Percentiles rank a stretch among this genome's conserved stretches.
Evolutionary conservation across 2,329 filamentous ascomycete genomes (phyloP).

Genomic region (Blumeria graminis): DNA sequence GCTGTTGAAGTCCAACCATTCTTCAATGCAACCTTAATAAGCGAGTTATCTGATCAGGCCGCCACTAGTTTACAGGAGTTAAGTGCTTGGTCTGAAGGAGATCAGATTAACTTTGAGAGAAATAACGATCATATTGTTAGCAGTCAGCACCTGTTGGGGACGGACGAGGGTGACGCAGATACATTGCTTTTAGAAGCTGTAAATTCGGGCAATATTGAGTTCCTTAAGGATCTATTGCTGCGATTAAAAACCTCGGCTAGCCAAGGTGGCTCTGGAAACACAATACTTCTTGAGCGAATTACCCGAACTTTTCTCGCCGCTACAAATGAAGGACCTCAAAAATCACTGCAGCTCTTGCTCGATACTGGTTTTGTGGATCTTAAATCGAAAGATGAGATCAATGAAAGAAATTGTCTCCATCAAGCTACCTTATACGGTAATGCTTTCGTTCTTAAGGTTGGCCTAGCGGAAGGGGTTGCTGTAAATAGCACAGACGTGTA

Average conservation of each 20-base stretch:
- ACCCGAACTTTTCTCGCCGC: conserved; percentile 79
- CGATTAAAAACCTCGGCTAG: conserved; percentile 36
- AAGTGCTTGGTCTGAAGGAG: conserved; percentile 90
- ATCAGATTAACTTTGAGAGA: conserved; percentile 61
- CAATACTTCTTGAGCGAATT: conserved; percentile 44
- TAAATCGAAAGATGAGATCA: conserved; percentile 91
- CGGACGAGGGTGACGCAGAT: conserved; percentile 77
- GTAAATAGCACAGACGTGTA: conserved; percentile 75
- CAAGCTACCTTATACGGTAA: conserved; percentile 92
- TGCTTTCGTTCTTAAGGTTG: conserved; percentile 49
- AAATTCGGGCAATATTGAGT: conserved; percentile 53
- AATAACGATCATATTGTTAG: conserved; percentile 34
- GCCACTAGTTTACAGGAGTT: conserved; percentile 90
- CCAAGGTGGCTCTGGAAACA: conserved; percentile 31
- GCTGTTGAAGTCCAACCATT: conserved; percentile 95
- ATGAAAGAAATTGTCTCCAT: conserved; percentile 86
- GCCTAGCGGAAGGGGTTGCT: conserved; percentile 51
- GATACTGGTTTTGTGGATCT: conserved; percentile 67
- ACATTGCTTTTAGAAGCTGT: conserved; percentile 72
- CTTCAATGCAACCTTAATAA: conserved; percentile 93
- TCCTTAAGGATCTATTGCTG: conserved; percentile 56
- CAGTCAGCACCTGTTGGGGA: conserved; percentile 40
- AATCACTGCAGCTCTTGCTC: conserved; percentile 51
- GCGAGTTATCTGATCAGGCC: conserved; percentile 85
- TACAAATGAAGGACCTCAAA: conserved; percentile 60